phyloP scores from a whole-genome alignment of 2,329 filamentous ascomycete species.

The Colletotrichum orchidophilum region DNA sequence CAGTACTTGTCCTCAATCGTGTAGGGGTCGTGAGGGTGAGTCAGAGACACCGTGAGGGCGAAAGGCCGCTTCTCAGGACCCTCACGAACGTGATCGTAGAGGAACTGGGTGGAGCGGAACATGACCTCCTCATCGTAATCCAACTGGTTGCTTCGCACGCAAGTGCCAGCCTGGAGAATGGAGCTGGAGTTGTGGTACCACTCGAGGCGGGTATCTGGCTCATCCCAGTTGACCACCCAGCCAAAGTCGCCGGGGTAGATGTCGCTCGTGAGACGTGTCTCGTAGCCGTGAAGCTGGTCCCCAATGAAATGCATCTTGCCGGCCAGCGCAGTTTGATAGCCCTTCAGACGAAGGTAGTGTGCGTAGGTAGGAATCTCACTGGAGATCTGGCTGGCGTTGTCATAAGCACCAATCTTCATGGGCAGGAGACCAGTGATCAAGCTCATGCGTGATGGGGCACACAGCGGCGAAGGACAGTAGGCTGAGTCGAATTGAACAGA shows the following conservation, averaged over 20 bases:
- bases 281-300: conserved; percentile 93
- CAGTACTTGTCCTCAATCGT: conserved; percentile 94
- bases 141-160: conserved; percentile 91
- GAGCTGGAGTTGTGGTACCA: conserved; percentile 98
- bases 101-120: conserved; percentile 87
- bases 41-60: conserved; percentile 88
- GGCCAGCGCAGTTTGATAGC: conserved; percentile 89
- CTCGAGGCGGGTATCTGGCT: conserved; percentile 84
- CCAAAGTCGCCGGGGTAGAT: conserved; percentile 96
- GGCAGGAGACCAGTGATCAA: conserved; percentile 94
- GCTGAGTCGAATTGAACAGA: conserved; percentile 93
- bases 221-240: conserved; percentile 96
- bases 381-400: conserved; percentile 87
- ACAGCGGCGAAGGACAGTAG: conserved; percentile 93
- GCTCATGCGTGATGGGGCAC: conserved; percentile 91
- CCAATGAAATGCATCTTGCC: conserved; percentile 99
- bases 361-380: conserved; percentile 91
- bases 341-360: conserved; percentile 85
- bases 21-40: conserved; percentile 94
- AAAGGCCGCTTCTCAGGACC: conserved; percentile 80
- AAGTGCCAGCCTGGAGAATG: conserved; percentile 88
- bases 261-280: conserved; percentile 90
- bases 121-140: conserved; percentile 98
- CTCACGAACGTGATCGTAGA: conserved; percentile 90
- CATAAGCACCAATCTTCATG: conserved; percentile 90